Conservation (phyloP, 768 basidiomycete genomes). For the Pleurotus ostreatus region DNA sequence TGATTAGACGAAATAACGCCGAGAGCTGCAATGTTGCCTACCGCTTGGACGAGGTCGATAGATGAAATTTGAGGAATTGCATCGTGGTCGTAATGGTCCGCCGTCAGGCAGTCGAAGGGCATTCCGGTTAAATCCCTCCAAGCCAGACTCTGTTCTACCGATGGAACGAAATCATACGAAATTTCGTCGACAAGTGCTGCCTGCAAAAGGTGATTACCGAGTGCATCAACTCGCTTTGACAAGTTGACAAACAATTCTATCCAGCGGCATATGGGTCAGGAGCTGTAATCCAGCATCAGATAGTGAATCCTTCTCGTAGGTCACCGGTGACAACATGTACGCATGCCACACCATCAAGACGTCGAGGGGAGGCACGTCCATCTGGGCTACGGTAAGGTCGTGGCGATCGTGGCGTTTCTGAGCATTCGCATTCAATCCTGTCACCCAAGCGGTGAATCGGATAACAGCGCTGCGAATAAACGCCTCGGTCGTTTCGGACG, state of each 20-base stretch:
- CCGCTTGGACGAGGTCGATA: neutral
- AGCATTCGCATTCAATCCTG: neutral
- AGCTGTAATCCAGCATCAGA: neutral
- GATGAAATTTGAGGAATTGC: neutral
- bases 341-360: slow-evolving; percentile 16
- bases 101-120: neutral
- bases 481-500: neutral
- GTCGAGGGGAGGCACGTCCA: slow-evolving; percentile 11
- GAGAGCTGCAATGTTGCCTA: neutral
- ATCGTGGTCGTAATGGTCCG: neutral
- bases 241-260: neutral
- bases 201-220: neutral
- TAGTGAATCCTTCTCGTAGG: neutral
- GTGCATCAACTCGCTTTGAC: too few relatives aligned
- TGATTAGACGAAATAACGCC: neutral
- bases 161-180: neutral
- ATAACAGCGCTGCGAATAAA: neutral
- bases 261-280: neutral
- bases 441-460: neutral
- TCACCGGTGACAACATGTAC: slow-evolving; percentile 2
- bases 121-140: neutral
- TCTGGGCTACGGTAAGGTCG: neutral
- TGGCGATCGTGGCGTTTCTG: neutral
- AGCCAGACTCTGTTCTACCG: neutral
- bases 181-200: neutral